A percentile compares a stretch with the other conserved stretches of the same genome.
Conservation (phyloP, 306 rosid genomes). For the Citrullus mucosospermus region DNA sequence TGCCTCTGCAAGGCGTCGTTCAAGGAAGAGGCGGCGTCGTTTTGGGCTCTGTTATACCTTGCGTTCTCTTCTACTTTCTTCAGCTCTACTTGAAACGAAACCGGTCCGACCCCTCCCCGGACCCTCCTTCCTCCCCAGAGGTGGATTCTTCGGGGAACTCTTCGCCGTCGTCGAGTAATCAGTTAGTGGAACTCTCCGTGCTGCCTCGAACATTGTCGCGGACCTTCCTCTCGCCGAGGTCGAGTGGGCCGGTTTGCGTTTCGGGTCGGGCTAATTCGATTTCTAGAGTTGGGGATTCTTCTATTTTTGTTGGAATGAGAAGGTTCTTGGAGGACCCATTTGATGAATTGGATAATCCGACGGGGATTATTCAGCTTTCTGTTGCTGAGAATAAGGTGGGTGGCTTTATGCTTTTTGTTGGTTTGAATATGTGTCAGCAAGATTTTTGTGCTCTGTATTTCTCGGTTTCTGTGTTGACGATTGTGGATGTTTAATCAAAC, state of each 20-base stretch:
- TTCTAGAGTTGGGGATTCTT: constrained; percentile 25
- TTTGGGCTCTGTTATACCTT: constrained; percentile 79
- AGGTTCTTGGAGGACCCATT: constrained; percentile 47
- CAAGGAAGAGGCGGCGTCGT: constrained; percentile 87
- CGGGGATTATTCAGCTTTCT: constrained; percentile 65
- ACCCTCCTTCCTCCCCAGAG: constrained; percentile 22
- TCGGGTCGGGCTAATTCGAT: constrained; percentile 46
- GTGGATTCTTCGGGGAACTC: constrained; percentile 6
- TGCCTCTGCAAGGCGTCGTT: constrained; percentile 81
- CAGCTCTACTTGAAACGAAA: constrained; percentile 58
- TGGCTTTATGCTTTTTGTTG: constrained; percentile 1
- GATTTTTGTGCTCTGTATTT: background rate
- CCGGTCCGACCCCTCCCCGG: constrained; percentile 21
- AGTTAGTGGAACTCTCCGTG: constrained; percentile 16
- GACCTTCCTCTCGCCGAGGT: constrained; percentile 29
- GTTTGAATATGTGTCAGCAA: background rate
- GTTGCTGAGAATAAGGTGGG: constrained; percentile 62
- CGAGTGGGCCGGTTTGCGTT: constrained; percentile 30
- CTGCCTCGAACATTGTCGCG: constrained; percentile 50
- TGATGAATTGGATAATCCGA: constrained; percentile 42
- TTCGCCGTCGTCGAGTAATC: constrained; percentile 10
- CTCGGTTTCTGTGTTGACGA: background rate
- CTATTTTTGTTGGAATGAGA: constrained; percentile 33
- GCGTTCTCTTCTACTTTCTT: constrained; percentile 77
- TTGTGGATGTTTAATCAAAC: background rate